Base-by-base conservation (phyloP, 2,329 filamentous ascomycete genomes). In the Colletotrichum abscissum region DNA sequence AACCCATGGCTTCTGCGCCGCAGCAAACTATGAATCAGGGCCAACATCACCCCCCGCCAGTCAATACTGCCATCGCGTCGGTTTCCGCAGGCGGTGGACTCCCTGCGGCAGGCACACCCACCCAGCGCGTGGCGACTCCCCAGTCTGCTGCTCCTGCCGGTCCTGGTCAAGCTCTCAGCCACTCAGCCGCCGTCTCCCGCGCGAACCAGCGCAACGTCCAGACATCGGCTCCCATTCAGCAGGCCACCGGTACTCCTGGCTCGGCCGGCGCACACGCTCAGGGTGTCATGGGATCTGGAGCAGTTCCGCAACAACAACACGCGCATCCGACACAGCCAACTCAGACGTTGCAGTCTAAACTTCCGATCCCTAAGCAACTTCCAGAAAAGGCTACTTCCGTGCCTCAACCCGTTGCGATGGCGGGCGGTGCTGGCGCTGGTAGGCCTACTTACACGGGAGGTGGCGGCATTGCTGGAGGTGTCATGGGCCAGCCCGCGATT, bases 361-460 rank as follows among this genome's bases (percentile, higher is more conserved):
- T 97, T 86, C 92, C 92, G 0, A 97, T 97, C 63, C 92, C 95
- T 2, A 97, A 97, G 82, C 91, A 89, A 52, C 88, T 98, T 2
- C 89, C 88, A 5, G 89, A 91, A 69, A 88, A 89, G 60, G 92
- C 93, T 58, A 90, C 92, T 7, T 88, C 91, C 65, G 87, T 92
- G 56, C 94, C 94, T 5, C 89, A 92, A 74, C 92, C 95, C 2
- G 95, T 98, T 26, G 82, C 88, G 12, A 92, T 96, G 38, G 87
- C 85, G 22, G 88, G 88, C n/a, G 92, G 89, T 52, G 85, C 88
- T 24, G 85, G 90, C 83, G 76, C 90, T 85, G 80, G 90, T 84
- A 92, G 97, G 8, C 97, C 97, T n/a, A 97, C 96, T 0, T 89
- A 97, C 79, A 92, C 91, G 22, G 93, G 93, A 63, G 95, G 95